Evolutionary conservation across 2,329 filamentous ascomycete genomes (phyloP), one percentile per base, ranked within the genome.

Genomic region (Alternaria tenuissima): DNA sequence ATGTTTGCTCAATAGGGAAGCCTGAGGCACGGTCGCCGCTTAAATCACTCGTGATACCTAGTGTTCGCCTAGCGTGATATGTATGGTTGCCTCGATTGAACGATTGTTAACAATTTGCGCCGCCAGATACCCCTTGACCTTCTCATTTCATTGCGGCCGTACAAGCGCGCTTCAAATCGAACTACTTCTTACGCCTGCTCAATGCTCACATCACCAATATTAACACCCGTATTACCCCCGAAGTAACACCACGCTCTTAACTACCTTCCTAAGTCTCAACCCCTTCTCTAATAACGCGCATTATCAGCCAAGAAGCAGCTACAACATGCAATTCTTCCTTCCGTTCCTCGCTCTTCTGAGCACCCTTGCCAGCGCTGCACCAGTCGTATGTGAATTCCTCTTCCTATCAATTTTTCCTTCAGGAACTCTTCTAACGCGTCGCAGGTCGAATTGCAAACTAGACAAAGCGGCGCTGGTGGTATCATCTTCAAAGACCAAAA

Each of bases 101-200:
- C 22, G 38, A 22, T 12, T 14, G 52, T 62, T 71, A 46, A 67
- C 53, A 36, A 12, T 34, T 53, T 67, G 55, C 54, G 54, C 55
- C 16, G 38, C 60, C 72, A 89, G 87, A 77, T 77, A n/a, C 82
- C 93, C 8, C 85, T 96, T 54, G 86, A 81, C 56, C 83, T 88
- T 52, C 84, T 96, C 55, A 84, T 92, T 72, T 85, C 75, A 87
- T 91, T 57, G 87, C 90, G 63, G 83, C 85, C 51, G 85, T 89
- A 20, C 92, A 97, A 80, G 88, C 44, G 88, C 82, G 43, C 83
- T 96, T 41, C 93, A 96, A 79, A 89, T 93, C 67, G 7, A 42
- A 49, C 7, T 24, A 36, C 46, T 5, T 20, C 20, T 42, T 42
- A 42, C 39, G 20, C 30, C 46, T 16, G 30, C 22, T 34, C 30